These are phyloP conservation scores for Fraxinus latifolia DNA, from an alignment of 305 asterid genomes.

Conservation along the genomic window DNA sequence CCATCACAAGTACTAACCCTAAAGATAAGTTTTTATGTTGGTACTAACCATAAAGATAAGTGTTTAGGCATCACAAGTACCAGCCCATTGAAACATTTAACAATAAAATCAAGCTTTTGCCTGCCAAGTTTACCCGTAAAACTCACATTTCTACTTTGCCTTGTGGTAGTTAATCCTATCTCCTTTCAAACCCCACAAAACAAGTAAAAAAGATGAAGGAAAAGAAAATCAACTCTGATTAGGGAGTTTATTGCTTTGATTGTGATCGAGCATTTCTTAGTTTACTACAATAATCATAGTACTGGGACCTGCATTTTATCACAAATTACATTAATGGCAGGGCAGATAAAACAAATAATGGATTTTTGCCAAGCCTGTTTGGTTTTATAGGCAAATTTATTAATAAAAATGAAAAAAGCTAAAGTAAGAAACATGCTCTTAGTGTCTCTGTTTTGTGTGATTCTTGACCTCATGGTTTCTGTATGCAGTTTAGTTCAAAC, in stretches of 20 bases:
- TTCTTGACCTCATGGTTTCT: background rate
- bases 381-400: background rate
- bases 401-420: too few relatives aligned
- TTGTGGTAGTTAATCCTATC: background rate
- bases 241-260: background rate
- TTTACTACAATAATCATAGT: background rate
- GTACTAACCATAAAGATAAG: background rate
- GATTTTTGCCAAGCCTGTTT: background rate
- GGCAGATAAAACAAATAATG: background rate
- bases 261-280: background rate
- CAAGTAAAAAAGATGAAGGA: background rate
- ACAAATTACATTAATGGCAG: background rate
- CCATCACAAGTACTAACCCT: background rate
- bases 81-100: background rate
- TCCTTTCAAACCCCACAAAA: background rate
- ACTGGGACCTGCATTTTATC: background rate
- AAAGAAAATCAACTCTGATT: background rate
- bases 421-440: background rate
- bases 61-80: background rate
- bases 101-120: background rate
- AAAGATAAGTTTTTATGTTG: background rate
- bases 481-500: background rate
- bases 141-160: background rate
- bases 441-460: background rate
- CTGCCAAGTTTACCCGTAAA: background rate